Base-by-base conservation (phyloP, 148 eudicot genomes). In the Fallopia convolvulus region DNA sequence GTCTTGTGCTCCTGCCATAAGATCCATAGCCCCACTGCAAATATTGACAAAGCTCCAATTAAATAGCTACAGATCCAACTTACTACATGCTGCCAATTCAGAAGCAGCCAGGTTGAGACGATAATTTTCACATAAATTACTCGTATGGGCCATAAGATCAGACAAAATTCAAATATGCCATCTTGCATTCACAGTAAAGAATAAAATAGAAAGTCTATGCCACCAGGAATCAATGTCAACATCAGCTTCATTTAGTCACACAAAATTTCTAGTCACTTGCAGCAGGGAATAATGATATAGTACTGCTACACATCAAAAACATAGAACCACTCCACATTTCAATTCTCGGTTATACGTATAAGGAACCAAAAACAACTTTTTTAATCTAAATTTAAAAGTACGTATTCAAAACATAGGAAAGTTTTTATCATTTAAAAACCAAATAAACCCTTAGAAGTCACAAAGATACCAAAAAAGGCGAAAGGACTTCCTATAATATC, bases 21-120 rank as follows among this genome's bases (percentile, higher is more conserved):
- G 72, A 32, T 39, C 72, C 72, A 68, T 68, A 68, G 20, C 91
- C 87, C 97, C 97, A 91, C 93, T 93, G 91, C 87, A 77, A 82
- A 63, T 63, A 63, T 9, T 63, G 58, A 80, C 75, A 75, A 70
- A 68, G 21, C 10, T 39, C 47, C 47, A 53, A 48, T 18, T 33
- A 71, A 70, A 13, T 36, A 33, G 20, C 36, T 61, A 23, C 14
- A 26, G 11, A 30, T 5, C 65, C 65, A 58, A 58, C 32, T 65
- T 3, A 68, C 42, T 68, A 63, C 39, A 63, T 12, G 5, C 14
- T 63, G 46, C 36, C 20, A 6, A 32, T 32, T 13, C 72, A 33
- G 15, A 33, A 30, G 9, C 63, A n/a, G 26, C 63, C 20, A 56
- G 63, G 20, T 20, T 23, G 65, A n/a, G 26, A 58, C 20, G 2